These are phyloP conservation scores for Colletotrichum scovillei DNA, from an alignment of 2,329 filamentous ascomycete genomes.

Conservation along the genomic window DNA sequence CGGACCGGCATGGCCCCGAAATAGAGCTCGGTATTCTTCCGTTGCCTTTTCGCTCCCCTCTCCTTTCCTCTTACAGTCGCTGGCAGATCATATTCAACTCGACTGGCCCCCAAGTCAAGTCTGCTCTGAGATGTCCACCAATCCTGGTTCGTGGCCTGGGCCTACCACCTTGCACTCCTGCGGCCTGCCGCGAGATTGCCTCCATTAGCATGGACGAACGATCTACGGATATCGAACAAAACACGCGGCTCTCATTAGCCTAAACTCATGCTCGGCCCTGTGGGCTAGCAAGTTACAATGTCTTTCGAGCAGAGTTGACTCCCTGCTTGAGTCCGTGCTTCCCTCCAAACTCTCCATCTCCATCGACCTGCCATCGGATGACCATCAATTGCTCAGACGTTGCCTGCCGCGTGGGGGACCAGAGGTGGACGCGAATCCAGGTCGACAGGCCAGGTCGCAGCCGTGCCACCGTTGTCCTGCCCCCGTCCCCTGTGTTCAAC, in stretches of 20 bases:
- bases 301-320: conserved; percentile 8
- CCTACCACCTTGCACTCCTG: not conserved
- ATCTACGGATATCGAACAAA: not conserved
- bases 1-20: not conserved
- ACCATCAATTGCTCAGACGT: conserved; percentile 16
- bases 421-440: conserved; percentile 1
- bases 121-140: not conserved
- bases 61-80: not conserved
- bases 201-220: not conserved
- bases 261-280: conserved; percentile 15
- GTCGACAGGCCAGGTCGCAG: conserved; percentile 11
- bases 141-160: not conserved
- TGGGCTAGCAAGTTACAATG: not conserved
- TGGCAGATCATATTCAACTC: not conserved
- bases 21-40: conserved; percentile 25
- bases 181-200: not conserved
- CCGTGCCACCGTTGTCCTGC: conserved; percentile 8
- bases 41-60: not conserved
- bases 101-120: not conserved
- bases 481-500: not conserved
- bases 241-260: conserved; percentile 26
- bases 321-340: conserved; percentile 11
- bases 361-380: conserved; percentile 19
- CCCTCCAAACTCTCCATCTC: not conserved
- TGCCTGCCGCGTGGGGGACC: conserved; percentile 30